Percentiles rank a stretch among this genome's conserved stretches.
These are phyloP conservation scores for Halophytophthora batemanensis DNA, from an alignment of 352 stramenopile genomes.

Conservation along the genomic window DNA sequence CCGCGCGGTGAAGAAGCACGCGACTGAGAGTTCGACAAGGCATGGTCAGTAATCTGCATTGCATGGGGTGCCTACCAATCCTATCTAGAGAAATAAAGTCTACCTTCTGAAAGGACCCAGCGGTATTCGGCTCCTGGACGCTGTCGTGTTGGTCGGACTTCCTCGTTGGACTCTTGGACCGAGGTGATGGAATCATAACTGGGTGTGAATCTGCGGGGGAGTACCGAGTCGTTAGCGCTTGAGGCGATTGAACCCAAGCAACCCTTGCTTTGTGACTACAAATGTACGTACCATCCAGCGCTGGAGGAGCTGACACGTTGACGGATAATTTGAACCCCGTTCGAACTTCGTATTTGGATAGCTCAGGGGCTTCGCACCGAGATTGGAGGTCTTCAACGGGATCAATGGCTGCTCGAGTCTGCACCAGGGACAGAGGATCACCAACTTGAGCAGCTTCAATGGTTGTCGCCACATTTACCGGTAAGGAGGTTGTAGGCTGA, in stretches of 20 bases:
- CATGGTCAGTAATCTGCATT: background rate
- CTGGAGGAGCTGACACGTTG: constrained; percentile 36
- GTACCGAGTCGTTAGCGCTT: constrained; percentile 3
- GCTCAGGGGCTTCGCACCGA: background rate
- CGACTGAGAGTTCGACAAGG: constrained; percentile 28
- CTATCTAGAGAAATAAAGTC: background rate
- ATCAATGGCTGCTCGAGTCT: too few species aligned
- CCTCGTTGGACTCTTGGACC: constrained; percentile 31
- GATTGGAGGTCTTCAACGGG: constrained; percentile 1
- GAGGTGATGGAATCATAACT: constrained; percentile 51
- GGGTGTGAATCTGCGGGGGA: constrained; percentile 36
- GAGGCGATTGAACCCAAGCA: background rate
- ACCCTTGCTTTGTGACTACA: constrained; percentile 1
- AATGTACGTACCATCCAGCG: constrained; percentile 38
- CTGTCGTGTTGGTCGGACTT: constrained; percentile 19
- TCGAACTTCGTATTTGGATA: constrained; percentile 49
- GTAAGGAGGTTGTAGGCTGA: too few species aligned
- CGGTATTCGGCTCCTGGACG: constrained; percentile 14
- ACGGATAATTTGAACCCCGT: constrained; percentile 54
- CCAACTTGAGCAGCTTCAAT: too few species aligned
- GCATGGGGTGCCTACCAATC: background rate
- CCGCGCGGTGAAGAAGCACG: constrained; percentile 65
- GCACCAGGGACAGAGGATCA: too few species aligned
- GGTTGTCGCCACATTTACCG: too few species aligned
- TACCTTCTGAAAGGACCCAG: constrained; percentile 63